Conservation (phyloP, 2,329 filamentous ascomycete genomes). For the Grosmannia penicillata region DNA sequence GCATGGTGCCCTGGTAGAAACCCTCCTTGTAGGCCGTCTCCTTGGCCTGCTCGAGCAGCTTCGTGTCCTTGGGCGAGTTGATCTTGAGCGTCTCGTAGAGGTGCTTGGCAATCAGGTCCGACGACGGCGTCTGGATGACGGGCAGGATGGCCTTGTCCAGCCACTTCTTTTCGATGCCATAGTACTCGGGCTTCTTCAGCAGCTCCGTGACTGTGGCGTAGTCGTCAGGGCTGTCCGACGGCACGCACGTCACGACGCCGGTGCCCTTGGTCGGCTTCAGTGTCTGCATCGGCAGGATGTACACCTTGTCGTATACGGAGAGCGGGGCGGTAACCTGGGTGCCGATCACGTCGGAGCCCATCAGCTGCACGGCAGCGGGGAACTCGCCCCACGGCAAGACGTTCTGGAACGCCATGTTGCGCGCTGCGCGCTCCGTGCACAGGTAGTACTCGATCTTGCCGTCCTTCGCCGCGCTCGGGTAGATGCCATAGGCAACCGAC, state of each 20-base stretch:
- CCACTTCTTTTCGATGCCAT: constrained; percentile 95
- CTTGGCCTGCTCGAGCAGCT: constrained; percentile 84
- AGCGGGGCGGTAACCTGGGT: constrained; percentile 83
- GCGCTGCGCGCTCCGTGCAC: constrained; percentile 39
- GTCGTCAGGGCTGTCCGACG: constrained; percentile 91
- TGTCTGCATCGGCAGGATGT: constrained; percentile 89
- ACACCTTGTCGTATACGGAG: constrained; percentile 68
- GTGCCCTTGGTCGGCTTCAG: constrained; percentile 90
- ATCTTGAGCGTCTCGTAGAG: constrained; percentile 93
- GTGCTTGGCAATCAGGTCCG: constrained; percentile 63
- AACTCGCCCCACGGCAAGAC: constrained; percentile 54
- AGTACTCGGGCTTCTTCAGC: constrained; percentile 89
- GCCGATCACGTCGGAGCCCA: constrained; percentile 69
- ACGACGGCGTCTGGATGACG: constrained; percentile 78
- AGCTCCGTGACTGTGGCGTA: constrained; percentile 81
- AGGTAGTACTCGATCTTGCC: constrained; percentile 66
- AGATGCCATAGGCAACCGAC: constrained; percentile 77
- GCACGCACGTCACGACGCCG: constrained; percentile 89
- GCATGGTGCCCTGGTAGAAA: constrained; percentile 88
- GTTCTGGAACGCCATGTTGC: constrained; percentile 94
- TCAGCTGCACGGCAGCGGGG: constrained; percentile 59
- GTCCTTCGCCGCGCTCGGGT: constrained; percentile 40
- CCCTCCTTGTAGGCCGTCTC: constrained; percentile 94
- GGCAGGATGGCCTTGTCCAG: constrained; percentile 78
- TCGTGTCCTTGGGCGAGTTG: constrained; percentile 85